Base-by-base conservation (phyloP, 192 early-diverging fungal genomes). In the Nowakowskiella sp. region DNA sequence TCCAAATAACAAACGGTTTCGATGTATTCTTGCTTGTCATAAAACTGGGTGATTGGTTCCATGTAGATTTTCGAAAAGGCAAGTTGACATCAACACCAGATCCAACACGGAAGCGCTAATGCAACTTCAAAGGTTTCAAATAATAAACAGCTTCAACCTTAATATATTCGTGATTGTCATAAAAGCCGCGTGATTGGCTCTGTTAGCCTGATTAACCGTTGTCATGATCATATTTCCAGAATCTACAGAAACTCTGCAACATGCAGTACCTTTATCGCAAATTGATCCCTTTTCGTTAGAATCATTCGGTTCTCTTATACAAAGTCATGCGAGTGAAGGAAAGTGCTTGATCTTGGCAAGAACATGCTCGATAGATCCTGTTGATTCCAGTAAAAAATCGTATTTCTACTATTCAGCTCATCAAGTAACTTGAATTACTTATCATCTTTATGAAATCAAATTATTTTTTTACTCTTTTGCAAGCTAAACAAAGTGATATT, bases 1-100 rank as follows among this genome's bases (percentile, higher is more conserved):
- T 13, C 9, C 43, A 31, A 13, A 36, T 16, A 31, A 21, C 21
- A 46, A 32, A 88, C 87, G n/a, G 92, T 97, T 66, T 95, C 92
- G 36, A 97, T 95, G 68, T 91, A 97, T 49, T 97, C 91, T 44
- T 73, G 60, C 51, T 80, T 81, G 56, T 85, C 83, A 60, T 94
- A 95, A 34, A 79, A 74, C 6, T 75, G 64, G 34, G 82, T 68
- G 4, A 81, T 72, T 13, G 65, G 53, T 47, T 94, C 90, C 88
- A 92, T 91, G 22, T 23, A 13, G 13, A 56, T 28, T n/a, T n/a
- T n/a, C n/a, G n/a, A n/a, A n/a, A n/a, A n/a, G n/a, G n/a, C n/a
- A n/a, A n/a, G n/a, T n/a, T n/a, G n/a, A n/a, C n/a, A n/a, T n/a
- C n/a, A n/a, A n/a, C n/a, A n/a, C n/a, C n/a, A n/a, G n/a, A n/a